Evolutionary conservation across 2,329 filamentous ascomycete species (phyloP).

Genomic region (Aspergillus costaricaensis): DNA sequence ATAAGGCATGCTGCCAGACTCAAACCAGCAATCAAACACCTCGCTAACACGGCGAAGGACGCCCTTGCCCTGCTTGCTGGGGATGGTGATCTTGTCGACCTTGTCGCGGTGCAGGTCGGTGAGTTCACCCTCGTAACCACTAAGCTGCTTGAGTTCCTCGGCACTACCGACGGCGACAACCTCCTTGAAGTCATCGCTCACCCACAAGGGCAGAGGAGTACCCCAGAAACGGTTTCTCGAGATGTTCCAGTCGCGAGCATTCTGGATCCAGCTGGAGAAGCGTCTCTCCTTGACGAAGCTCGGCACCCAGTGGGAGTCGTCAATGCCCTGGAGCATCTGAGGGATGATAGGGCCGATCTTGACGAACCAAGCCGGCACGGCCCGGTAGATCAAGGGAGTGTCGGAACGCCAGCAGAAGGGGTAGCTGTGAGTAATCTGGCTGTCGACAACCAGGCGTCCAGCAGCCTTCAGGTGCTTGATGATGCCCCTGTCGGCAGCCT

Average conservation of each 20-base stretch:
- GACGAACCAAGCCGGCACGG: conserved; percentile 94
- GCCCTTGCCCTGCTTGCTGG: conserved; percentile 83
- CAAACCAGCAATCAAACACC: conserved; percentile 97
- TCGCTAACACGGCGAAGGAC: conserved; percentile 78
- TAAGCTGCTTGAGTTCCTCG: conserved; percentile 78
- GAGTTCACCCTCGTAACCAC: conserved; percentile 80
- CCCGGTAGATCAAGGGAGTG: conserved; percentile 87
- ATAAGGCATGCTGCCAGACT: conserved; percentile 95
- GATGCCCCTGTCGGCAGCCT: conserved; percentile 88
- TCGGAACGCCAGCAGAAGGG: conserved; percentile 95
- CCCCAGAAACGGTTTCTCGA: conserved; percentile 95
- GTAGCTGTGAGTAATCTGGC: conserved; percentile 86
- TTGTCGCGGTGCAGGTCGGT: conserved; percentile 89
- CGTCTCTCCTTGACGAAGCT: conserved; percentile 86
- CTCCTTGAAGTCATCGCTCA: conserved; percentile 85
- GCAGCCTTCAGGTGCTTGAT: conserved; percentile 81
- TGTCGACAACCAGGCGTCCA: conserved; percentile 78
- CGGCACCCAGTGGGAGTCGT: conserved; percentile 89
- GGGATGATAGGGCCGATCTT: conserved; percentile 81
- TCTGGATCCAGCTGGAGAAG: conserved; percentile 87
- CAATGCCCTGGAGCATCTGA: conserved; percentile 86
- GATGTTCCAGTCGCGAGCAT: conserved; percentile 93
- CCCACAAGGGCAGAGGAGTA: conserved; percentile 88
- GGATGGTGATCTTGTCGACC: conserved; percentile 91
- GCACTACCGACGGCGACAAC: conserved; percentile 83